phyloP scores from a whole-genome alignment of 2,329 filamentous ascomycete species.

The Cladosporium sp. region DNA sequence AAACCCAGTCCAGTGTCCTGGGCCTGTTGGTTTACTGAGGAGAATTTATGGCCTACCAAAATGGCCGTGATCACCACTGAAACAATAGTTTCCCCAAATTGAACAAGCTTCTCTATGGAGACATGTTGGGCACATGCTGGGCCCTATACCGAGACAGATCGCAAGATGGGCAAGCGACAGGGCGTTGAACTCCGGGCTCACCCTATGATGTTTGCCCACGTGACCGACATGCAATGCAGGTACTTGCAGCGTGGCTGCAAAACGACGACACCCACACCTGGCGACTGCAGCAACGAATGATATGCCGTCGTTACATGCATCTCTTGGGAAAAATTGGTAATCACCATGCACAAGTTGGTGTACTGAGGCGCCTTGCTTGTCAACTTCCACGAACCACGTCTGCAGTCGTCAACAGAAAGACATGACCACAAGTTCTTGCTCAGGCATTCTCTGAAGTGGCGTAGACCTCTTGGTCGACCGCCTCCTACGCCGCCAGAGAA shows the following conservation, averaged over 20 bases:
- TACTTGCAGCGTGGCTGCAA: neutral
- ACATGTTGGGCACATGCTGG: neutral
- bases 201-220: neutral
- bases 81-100: slow-evolving; percentile 8
- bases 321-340: neutral
- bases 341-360: neutral
- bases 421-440: neutral
- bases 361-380: neutral
- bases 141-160: neutral
- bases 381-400: slow-evolving; percentile 2
- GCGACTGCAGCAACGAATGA: slow-evolving; percentile 1
- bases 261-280: neutral
- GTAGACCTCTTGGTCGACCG: neutral
- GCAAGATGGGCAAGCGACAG: slow-evolving; percentile 6
- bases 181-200: neutral
- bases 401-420: neutral
- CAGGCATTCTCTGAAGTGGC: neutral
- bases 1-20: neutral
- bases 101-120: neutral
- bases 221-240: slow-evolving; percentile 14
- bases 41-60: neutral
- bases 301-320: neutral
- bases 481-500: neutral
- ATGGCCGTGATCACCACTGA: neutral
- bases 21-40: neutral